These are phyloP conservation scores for Populus deltoides DNA, from an alignment of 345 rosid genomes.

Conservation along the genomic window DNA sequence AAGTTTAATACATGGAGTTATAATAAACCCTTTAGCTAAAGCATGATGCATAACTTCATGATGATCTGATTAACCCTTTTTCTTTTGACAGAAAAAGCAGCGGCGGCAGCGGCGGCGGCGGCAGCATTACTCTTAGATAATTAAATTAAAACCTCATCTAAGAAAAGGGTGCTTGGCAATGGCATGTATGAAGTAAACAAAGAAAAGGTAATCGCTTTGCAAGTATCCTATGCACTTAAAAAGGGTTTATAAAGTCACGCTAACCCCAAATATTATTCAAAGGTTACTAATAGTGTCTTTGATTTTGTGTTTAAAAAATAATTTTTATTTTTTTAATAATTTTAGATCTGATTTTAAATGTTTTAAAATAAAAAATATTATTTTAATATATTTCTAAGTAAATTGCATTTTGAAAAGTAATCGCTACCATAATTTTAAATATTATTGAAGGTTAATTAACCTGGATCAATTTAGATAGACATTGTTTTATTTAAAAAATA, in stretches of 20 bases:
- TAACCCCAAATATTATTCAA: neutral
- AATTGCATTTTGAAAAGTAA: no score
- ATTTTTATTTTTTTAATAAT: no score
- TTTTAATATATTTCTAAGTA: no score
- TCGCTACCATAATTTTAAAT: no score
- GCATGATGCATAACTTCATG: neutral
- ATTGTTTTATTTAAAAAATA: no score
- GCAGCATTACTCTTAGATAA: neutral
- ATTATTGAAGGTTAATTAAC: no score
- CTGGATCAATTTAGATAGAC: rapidly evolving
- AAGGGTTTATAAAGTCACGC: slow-evolving; percentile 9
- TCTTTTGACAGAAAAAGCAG: neutral
- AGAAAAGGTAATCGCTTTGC: neutral
- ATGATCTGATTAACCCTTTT: neutral
- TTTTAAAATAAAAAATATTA: no score
- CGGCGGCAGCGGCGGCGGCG: neutral
- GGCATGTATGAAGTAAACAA: neutral
- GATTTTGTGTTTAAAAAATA: no score
- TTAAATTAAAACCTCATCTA: slow-evolving; percentile 8
- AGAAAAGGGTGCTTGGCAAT: neutral
- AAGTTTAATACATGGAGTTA: no score
- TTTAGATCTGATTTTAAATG: no score
- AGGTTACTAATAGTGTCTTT: no score
- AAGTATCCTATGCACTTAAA: neutral
- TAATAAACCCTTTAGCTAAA: neutral